Base-by-base conservation (phyloP, 2,329 filamentous ascomycete genomes). In the Colletotrichum cuscutae region DNA sequence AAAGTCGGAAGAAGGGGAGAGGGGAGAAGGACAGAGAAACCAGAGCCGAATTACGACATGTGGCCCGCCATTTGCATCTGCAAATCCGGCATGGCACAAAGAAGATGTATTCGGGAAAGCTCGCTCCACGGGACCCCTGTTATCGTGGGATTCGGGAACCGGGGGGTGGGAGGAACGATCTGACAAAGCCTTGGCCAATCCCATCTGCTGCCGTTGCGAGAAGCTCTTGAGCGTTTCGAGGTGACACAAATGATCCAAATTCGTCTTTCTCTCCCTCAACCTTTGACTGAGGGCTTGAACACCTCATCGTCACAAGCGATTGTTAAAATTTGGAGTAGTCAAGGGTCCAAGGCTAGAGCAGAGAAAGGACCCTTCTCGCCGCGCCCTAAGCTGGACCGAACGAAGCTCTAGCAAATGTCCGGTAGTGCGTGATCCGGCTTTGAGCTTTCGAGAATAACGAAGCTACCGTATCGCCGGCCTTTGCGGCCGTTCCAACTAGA, bases 1-100 rank as follows among this genome's bases (percentile, higher is more conserved):
- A 19, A 42, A 42, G 15, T 61, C 63, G 42, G 56, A 56, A 67
- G 56, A 56, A 71, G 66, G 63, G 68, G 24, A 24, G 24, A 24
- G 24, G 24, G 24, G 11, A 37, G 24, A 56, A 7, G 9, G 42
- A 35, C 11, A 53, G 28, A 53, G n/a, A 5, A 30, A 53, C n/a
- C 3, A 35, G 28, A 24, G 13, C 30, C 37, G 37, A 13, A 56
- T 61, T 60, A 56, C 68, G 54, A 60, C 54, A 37, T 61, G 67
- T 46, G 54, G 30, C 61, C 54, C 46, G 42, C 62, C 53, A 60
- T 59, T 65, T 49, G 19, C 30, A 24, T 60, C 62, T 60, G 56
- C 56, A 30, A 26, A 24, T 54, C 37, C 37, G 62, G 46, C 56
- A 63, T 66, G 32, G 63, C 19, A 56, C 62, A 22, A 15, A 7